These are phyloP conservation scores for Penicillium sp. DNA, from an alignment of 2,329 filamentous ascomycete genomes.

Conservation along the genomic window DNA sequence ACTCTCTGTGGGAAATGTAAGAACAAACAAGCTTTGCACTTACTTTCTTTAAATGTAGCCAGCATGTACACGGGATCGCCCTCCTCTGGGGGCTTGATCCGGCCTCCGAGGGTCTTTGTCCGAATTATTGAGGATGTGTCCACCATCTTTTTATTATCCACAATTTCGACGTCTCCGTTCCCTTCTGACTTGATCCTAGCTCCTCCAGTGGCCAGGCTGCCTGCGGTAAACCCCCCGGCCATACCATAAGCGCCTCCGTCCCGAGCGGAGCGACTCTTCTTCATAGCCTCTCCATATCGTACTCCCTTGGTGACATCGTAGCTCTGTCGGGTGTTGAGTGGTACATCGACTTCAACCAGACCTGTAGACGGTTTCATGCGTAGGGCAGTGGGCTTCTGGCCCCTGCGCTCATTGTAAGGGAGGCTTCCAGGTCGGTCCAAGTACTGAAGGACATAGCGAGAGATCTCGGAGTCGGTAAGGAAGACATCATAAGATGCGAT, in stretches of 20 bases:
- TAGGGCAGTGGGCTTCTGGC: slow-evolving; percentile 61
- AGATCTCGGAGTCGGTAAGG: slow-evolving; percentile 67
- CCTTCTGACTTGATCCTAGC: slow-evolving; percentile 23
- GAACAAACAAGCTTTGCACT: slow-evolving; percentile 28
- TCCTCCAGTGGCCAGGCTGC: slow-evolving; percentile 36
- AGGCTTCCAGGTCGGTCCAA: slow-evolving; percentile 60
- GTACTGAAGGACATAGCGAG: slow-evolving; percentile 80
- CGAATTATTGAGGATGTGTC: slow-evolving; percentile 55
- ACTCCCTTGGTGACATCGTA: slow-evolving; percentile 83
- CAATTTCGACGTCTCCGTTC: slow-evolving; percentile 27
- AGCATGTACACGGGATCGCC: slow-evolving; percentile 78
- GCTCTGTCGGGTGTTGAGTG: slow-evolving; percentile 62
- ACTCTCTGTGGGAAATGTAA: no score
- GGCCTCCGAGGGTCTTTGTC: slow-evolving; percentile 79
- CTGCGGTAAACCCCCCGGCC: slow-evolving; percentile 66
- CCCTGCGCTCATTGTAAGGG: slow-evolving; percentile 53
- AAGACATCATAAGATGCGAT: slow-evolving; percentile 75
- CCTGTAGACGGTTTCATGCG: slow-evolving; percentile 77
- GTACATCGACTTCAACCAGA: slow-evolving; percentile 88
- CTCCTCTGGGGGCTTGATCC: slow-evolving; percentile 62
- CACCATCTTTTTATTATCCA: slow-evolving; percentile 27
- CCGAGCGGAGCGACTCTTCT: slow-evolving; percentile 48
- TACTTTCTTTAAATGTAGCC: slow-evolving; percentile 80
- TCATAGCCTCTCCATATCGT: slow-evolving; percentile 71
- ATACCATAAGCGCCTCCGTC: slow-evolving; percentile 64